phyloP scores from a whole-genome alignment of 2,329 filamentous ascomycete genomes.

The Hypoxylon sp. region DNA sequence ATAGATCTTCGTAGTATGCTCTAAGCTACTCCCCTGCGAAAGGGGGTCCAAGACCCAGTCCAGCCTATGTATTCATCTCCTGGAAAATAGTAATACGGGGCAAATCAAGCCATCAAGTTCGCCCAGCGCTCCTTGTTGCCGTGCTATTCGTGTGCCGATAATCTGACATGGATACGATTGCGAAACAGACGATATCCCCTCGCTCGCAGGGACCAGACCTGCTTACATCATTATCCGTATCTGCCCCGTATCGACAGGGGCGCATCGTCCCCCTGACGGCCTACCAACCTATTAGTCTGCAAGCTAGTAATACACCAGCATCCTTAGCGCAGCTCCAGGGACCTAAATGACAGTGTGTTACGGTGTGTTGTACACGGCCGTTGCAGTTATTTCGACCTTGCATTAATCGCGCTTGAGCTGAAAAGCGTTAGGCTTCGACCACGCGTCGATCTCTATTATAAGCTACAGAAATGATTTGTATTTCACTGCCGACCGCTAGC shows the following conservation, averaged over 20 bases:
- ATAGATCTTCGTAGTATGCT: conserved; percentile 1
- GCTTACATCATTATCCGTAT: conserved; percentile 27
- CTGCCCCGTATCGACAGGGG: conserved; percentile 25
- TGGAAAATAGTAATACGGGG: conserved; percentile 27
- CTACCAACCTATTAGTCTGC: conserved; percentile 20
- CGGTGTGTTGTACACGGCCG: conserved; percentile 11
- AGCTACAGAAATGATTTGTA: conserved; percentile 5
- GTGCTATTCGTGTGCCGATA: conserved; percentile 14
- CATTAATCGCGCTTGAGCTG: conserved; percentile 34
- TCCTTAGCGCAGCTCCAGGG: conserved; percentile 1
- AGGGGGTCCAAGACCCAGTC: conserved; percentile 11
- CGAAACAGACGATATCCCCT: conserved; percentile 18
- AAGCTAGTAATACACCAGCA: conserved; percentile 9
- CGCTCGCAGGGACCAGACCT: conserved; percentile 24
- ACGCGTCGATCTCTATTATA: conserved; percentile 34
- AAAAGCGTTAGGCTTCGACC: conserved; percentile 27
- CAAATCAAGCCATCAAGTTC: conserved; percentile 28
- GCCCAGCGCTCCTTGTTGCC: conserved; percentile 10
- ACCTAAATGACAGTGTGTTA: conserved; percentile 23
- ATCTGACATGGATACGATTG: conserved; percentile 20
- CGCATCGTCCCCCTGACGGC: conserved; percentile 19
- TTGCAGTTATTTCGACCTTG: conserved; percentile 22
- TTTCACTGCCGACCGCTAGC: conserved; percentile 1
- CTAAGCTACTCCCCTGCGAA: conserved; percentile 16
- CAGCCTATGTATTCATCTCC: conserved; percentile 15